Evolutionary conservation across 352 stramenopile species (phyloP).

Genomic region (Pythium biforme): DNA sequence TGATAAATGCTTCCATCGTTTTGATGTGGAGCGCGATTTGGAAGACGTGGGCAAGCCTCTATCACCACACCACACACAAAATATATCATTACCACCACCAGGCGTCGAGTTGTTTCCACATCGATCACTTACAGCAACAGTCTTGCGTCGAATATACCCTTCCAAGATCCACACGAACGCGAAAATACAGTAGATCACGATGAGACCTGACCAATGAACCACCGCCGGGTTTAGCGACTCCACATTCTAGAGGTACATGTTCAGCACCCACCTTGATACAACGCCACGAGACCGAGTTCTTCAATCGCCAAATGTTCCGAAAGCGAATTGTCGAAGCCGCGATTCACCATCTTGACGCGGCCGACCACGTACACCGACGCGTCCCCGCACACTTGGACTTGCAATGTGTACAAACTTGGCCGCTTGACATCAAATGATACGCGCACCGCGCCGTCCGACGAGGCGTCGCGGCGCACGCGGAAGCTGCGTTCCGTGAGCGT

Average conservation of each 20-base stretch:
- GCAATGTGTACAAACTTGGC: conserved; percentile 58
- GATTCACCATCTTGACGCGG: conserved; percentile 50
- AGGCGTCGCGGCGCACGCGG: conserved; percentile 1
- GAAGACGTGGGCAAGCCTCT: conserved; percentile 59
- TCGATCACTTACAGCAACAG: conserved; percentile 33
- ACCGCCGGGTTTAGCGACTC: no score
- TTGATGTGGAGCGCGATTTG: conserved; percentile 53
- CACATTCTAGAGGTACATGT: neutral
- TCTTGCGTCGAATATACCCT: conserved; percentile 39
- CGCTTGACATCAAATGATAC: conserved; percentile 39
- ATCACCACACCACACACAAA: neutral
- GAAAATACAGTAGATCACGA: conserved; percentile 40
- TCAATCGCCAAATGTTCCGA: conserved; percentile 66
- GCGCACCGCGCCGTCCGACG: neutral
- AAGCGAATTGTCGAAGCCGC: conserved; percentile 44
- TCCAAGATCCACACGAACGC: conserved; percentile 52
- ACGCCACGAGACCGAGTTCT: conserved; percentile 49
- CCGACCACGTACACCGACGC: conserved; percentile 51
- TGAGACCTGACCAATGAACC: conserved; percentile 30
- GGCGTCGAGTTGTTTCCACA: neutral
- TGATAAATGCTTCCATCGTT: conserved; percentile 43
- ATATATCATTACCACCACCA: neutral
- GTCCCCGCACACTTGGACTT: conserved; percentile 55
- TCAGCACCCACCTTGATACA: conserved; percentile 45
- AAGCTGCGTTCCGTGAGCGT: conserved; percentile 30